Conservation (phyloP, 1,284 basidiomycete species). For the Trametes polyzona region DNA sequence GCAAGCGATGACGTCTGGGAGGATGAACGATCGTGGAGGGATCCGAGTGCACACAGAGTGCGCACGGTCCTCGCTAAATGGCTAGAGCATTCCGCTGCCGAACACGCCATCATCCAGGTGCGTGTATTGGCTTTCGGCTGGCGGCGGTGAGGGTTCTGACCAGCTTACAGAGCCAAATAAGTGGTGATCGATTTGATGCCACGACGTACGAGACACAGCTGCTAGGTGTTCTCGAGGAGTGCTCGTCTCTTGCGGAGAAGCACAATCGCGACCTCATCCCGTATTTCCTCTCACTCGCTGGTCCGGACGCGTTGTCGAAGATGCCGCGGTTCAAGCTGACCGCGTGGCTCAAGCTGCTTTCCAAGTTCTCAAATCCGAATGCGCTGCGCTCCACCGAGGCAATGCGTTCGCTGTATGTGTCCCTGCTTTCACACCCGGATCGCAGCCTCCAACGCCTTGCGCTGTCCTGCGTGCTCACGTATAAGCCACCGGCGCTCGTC, state of each 20-base stretch:
- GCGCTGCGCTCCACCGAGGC: conserved; percentile 75
- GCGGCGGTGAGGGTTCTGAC: too few species aligned
- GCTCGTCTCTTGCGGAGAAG: conserved; percentile 76
- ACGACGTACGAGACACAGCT: conserved; percentile 83
- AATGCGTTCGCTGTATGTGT: conserved; percentile 71
- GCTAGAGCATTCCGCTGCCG: conserved; percentile 40
- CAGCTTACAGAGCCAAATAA: conserved; percentile 61
- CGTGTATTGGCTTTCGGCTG: too few species aligned
- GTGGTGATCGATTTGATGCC: conserved; percentile 73
- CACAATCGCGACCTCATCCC: conserved; percentile 84
- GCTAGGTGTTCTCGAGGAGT: conserved; percentile 68
- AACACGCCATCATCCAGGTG: conserved; percentile 41
- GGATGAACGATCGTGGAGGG: conserved; percentile 74
- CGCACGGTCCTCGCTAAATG: conserved; percentile 50
- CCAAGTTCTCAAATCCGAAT: conserved; percentile 92
- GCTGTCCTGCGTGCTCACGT: conserved; percentile 83
- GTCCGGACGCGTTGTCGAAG: conserved; percentile 44
- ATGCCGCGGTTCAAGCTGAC: conserved; percentile 62
- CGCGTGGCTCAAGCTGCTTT: conserved; percentile 85
- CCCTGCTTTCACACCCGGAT: conserved; percentile 88
- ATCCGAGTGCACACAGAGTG: conserved; percentile 70
- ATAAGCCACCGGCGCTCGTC: conserved; percentile 73
- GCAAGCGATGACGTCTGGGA: conserved; percentile 55
- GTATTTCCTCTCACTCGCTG: conserved; percentile 69
- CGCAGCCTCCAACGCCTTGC: conserved; percentile 77